These are phyloP conservation scores for Fusarium tupiense DNA, from an alignment of 2,329 filamentous ascomycete genomes.

Conservation along the genomic window DNA sequence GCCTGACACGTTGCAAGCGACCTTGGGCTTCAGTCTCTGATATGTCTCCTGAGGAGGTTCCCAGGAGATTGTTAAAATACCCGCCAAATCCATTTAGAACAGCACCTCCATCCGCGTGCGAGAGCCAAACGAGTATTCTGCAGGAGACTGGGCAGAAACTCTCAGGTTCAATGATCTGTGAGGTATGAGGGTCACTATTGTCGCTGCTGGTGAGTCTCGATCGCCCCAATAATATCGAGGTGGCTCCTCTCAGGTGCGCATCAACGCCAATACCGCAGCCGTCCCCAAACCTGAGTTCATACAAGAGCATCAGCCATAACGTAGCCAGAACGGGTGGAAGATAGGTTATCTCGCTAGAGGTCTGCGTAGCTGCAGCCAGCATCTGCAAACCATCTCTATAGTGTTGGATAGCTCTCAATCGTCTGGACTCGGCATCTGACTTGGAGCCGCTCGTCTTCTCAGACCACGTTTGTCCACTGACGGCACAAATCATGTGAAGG, in stretches of 20 bases:
- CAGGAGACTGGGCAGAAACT: background rate
- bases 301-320: background rate
- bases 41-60: background rate
- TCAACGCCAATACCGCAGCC: background rate
- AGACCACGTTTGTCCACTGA: background rate
- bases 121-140: background rate
- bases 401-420: background rate
- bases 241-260: background rate
- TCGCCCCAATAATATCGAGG: background rate
- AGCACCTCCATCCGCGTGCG: background rate
- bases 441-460: background rate
- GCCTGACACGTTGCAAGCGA: background rate
- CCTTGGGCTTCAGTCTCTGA: background rate
- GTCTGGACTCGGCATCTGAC: background rate
- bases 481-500: background rate
- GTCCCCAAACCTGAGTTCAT: background rate
- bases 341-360: background rate
- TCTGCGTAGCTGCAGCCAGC: background rate
- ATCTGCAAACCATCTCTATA: background rate
- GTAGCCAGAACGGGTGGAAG: background rate
- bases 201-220: too few relatives aligned
- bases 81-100: background rate
- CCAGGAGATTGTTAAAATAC: background rate
- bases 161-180: background rate
- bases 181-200: rapidly evolving